A percentile compares a stretch with the other conserved stretches of the same genome.
Conservation (phyloP, 208 protist species). For the Leishmania arabica region DNA sequence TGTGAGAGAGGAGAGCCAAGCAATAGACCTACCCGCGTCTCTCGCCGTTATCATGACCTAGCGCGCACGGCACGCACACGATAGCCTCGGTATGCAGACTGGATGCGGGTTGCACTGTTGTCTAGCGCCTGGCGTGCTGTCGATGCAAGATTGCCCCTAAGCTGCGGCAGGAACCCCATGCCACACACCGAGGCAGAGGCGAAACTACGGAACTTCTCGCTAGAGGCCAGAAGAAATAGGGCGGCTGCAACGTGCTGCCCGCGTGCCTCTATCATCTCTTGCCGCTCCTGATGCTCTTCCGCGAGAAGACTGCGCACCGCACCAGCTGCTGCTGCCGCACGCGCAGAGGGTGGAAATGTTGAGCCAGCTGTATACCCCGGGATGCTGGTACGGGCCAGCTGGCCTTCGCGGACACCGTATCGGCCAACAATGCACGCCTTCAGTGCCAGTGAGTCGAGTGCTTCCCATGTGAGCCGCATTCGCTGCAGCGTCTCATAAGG, state of each 20-base stretch:
- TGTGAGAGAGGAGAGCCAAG: neutral
- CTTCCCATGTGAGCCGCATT: conserved; percentile 19
- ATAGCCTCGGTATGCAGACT: conserved; percentile 44
- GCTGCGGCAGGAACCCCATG: neutral
- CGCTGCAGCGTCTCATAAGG: conserved; percentile 24
- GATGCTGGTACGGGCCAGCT: conserved; percentile 20
- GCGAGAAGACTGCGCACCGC: neutral
- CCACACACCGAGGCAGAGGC: neutral
- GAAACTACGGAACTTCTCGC: conserved; percentile 1
- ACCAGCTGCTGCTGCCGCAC: neutral
- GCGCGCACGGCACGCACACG: conserved; percentile 2
- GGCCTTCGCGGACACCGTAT: conserved; percentile 20
- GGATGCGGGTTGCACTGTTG: conserved; percentile 40
- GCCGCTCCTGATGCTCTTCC: conserved; percentile 7
- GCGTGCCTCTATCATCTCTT: neutral
- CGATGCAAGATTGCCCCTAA: neutral
- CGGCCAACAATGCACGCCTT: conserved; percentile 34
- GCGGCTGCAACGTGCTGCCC: neutral
- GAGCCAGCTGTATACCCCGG: conserved; percentile 4
- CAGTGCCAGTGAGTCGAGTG: conserved; percentile 28
- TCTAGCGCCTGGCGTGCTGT: conserved; percentile 20
- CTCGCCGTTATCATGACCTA: neutral
- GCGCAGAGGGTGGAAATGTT: neutral
- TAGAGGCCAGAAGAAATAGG: conserved; percentile 3
- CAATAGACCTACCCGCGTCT: neutral